phyloP scores from a whole-genome alignment of 345 rosid genomes.

The Moricandia arvensis region DNA sequence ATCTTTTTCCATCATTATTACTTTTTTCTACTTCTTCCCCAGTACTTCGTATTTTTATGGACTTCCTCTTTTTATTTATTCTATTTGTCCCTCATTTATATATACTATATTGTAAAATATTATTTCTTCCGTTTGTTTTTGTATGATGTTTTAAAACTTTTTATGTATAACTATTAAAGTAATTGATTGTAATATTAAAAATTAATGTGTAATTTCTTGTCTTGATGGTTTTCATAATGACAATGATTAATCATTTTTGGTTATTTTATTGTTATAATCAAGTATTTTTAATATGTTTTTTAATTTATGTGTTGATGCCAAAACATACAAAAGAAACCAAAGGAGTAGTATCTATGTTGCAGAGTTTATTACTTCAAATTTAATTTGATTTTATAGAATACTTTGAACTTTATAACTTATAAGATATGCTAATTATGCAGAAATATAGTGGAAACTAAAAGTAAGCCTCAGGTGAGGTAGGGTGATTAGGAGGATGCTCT shows the following conservation, averaged over 20 bases:
- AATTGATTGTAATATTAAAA: no score
- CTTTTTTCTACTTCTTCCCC: conserved; percentile 19
- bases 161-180: no score
- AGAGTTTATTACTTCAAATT: not conserved
- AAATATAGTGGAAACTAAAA: not conserved
- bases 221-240: no score
- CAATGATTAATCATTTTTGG: no score
- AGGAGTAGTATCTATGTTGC: not conserved
- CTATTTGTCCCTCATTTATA: conserved; percentile 15
- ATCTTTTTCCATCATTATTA: conserved; percentile 36
- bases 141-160: no score
- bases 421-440: not conserved
- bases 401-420: not conserved
- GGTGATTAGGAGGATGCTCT: conserved; percentile 17
- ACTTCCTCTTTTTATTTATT: conserved; percentile 19
- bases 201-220: no score
- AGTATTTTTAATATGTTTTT: no score
- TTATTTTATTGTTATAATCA: no score
- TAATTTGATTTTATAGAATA: not conserved
- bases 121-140: no score
- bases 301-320: no score
- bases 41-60: conserved; percentile 17
- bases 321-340: no score
- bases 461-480: conserved; percentile 27
- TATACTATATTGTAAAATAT: no score